A percentile compares a stretch with the other conserved stretches of the same genome.
Evolutionary conservation across 495 filamentous ascomycete species (phyloP).

Genomic region (Chaetomidium leptoderma): DNA sequence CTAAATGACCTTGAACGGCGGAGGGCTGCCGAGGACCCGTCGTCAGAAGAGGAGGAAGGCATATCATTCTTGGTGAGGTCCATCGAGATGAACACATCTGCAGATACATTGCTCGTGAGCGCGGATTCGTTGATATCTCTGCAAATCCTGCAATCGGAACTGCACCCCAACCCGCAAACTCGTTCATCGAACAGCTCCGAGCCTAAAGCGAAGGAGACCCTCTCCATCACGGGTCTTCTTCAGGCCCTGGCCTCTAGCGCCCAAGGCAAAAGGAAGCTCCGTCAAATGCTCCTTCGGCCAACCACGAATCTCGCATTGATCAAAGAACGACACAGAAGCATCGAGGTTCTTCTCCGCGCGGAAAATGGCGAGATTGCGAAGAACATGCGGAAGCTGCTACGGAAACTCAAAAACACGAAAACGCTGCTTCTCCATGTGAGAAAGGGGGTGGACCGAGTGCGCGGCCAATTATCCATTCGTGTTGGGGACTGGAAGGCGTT

Average conservation of each 20-base stretch:
- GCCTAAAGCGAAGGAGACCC: constrained; percentile 74
- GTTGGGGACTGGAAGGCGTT: constrained; percentile 69
- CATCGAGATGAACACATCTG: constrained; percentile 74
- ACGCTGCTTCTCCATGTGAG: constrained; percentile 64
- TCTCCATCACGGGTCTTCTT: constrained; percentile 87
- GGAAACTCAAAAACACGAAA: constrained; percentile 75
- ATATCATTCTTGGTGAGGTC: constrained; percentile 55
- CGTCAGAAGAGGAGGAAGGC: constrained; percentile 48
- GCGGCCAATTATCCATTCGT: constrained; percentile 54
- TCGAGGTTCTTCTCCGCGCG: constrained; percentile 62
- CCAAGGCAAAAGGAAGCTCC: constrained; percentile 71
- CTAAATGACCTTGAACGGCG: constrained; percentile 73
- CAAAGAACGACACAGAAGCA: constrained; percentile 66
- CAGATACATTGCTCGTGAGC: constrained; percentile 80
- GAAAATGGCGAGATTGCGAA: constrained; percentile 59
- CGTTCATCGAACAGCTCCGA: constrained; percentile 66
- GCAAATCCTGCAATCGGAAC: constrained; percentile 80
- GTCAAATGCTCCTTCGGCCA: constrained; percentile 81
- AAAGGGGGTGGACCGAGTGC: constrained; percentile 66
- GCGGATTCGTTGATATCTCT: constrained; percentile 74
- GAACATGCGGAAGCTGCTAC: constrained; percentile 59
- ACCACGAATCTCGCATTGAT: constrained; percentile 65
- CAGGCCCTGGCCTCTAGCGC: constrained; percentile 72
- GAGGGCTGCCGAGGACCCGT: constrained; percentile 54
- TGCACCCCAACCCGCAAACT: constrained; percentile 78